phyloP scores from a whole-genome alignment of 2,329 filamentous ascomycete genomes.

The Leptographium wingfieldii region DNA sequence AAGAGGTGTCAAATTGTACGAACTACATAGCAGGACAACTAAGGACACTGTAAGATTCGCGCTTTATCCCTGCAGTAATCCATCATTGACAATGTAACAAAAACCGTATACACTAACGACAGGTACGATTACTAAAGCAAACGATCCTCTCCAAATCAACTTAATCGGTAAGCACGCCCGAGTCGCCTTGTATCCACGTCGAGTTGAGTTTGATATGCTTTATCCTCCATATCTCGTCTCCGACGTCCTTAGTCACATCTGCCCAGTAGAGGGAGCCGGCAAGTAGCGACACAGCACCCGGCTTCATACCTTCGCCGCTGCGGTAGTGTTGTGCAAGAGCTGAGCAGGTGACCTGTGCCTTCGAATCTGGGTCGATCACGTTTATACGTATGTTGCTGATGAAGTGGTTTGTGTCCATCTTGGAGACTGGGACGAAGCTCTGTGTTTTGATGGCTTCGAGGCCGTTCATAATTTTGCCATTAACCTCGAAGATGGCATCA shows the following conservation, averaged over 20 bases:
- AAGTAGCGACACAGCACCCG: neutral
- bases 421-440: neutral
- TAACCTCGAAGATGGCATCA: neutral
- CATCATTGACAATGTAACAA: too few species aligned
- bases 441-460: neutral
- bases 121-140: too few species aligned
- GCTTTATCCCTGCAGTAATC: too few species aligned
- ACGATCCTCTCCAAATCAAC: neutral
- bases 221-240: neutral
- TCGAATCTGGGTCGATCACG: neutral
- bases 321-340: neutral
- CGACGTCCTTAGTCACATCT: neutral
- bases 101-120: too few species aligned
- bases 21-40: too few species aligned
- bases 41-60: too few species aligned
- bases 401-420: neutral
- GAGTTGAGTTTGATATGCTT: neutral
- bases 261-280: neutral
- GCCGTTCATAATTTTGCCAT: neutral
- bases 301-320: neutral
- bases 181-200: neutral
- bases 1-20: too few species aligned
- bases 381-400: neutral
- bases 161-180: neutral
- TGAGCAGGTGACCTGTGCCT: neutral